Evolutionary conservation across 179 eudicot species (phyloP), one percentile per base, ranked within the genome.

Genomic region (Gypsophila paniculata): DNA sequence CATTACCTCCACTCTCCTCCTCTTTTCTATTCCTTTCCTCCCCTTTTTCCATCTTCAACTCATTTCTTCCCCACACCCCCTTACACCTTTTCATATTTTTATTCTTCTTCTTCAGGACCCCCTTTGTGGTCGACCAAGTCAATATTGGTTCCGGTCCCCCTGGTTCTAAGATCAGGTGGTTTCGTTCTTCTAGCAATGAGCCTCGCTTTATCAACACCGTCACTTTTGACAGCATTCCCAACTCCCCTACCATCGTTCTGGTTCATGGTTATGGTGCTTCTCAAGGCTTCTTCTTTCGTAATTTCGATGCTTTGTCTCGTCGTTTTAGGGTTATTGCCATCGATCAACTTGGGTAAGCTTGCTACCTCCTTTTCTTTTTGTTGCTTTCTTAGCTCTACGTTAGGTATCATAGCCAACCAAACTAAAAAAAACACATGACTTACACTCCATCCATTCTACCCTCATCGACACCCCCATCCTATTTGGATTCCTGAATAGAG

Each of bases 211-310:
- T 93, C 72, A 93, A 93, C 81, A 91, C 98, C 0, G 87, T 93
- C 64, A 91, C 90, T 12, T 94, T 94, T 26, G 87, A 87, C 19
- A 71, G 85, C 84, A 88, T 86, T 74, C 89, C 81, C 75, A 90
- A 78, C 36, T 52, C 87, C 61, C 98, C 99, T 23, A 91, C 94
- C n/a, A 83, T 94, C 52, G 96, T 94, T 18, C 87, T 94, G 96
- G 86, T 94, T 68, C 99, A 94, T 77, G 99, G 99, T 68, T 94
- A 91, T 75, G 99, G 83, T 77, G 97, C 97, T 65, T 91, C 99
- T 60, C 96, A 94, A 77, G 99, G 99, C 52, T 94, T 94, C 85
- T 94, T 94, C 83, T 94, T 88, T 71, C 87, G 97, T 44, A 94
- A 94, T 80, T 88, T 91, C 85, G 99, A 91, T 77, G 87, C 86